Base-by-base conservation (phyloP, 1,284 basidiomycete genomes). In the Heterobasidion annosum region DNA sequence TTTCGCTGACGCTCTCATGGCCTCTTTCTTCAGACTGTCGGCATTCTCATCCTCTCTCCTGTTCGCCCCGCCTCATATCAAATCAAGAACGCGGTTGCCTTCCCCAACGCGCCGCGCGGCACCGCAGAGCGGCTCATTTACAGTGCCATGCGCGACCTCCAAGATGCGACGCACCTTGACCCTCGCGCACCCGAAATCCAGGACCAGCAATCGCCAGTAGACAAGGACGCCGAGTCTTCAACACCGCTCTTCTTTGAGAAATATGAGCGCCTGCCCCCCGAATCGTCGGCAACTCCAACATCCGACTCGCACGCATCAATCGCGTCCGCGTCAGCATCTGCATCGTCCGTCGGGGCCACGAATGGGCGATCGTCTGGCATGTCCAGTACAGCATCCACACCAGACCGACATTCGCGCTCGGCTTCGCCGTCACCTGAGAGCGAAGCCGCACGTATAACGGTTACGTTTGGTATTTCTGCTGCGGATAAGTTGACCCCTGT, bases 121-220 rank as follows among this genome's bases (percentile, higher is more conserved):
- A 77, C 73, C 2, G 77, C 75, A 0, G 73, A 77, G 51, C 61
- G 62, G 19, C 68, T 77, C 52, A 79, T 78, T 50, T 70, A 71
- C 59, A 68, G 67, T 1, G 68, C 68, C 1, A 67, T 78, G 47
- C 65, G 63, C 44, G 68, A 72, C 54, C 61, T 76, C 7, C 61
- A 71, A 50, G 61, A 60, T 34, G 48, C 15, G 2, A 55, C 55
- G 13, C 12, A 7, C 12, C 13, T 34, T 40, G 48, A 50, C 42
- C 16, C 34, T 7, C 46, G 8, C 12, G n/a, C 16, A 9, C 16
- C 50, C 10, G 50, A 33, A 1, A 19, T 32, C 10, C 50, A 35
- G 10, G 16, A 10, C 19, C 16, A 44, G 13, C 35, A 51, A 40
- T 40, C 37, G 37, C 37, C 6, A 5, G 25, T 5, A 40, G 12